Conservation (phyloP, 805 yeast species). For the Hemisphaericaspora nanyangensis region DNA sequence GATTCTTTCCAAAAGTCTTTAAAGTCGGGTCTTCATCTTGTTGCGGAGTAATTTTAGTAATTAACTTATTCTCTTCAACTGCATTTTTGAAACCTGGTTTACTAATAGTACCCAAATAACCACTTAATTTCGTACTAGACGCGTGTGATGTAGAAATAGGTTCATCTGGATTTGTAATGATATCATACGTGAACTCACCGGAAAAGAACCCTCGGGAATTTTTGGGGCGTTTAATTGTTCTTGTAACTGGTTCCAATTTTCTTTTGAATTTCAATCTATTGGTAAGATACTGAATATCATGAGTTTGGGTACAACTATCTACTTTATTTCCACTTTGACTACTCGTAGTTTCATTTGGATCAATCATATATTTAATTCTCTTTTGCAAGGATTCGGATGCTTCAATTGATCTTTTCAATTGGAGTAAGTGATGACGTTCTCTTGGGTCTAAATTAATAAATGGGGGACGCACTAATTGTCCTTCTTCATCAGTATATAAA, state of each 20-base stretch:
- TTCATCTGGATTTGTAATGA: constrained; percentile 4
- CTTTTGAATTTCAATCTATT: constrained; percentile 23
- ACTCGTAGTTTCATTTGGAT: constrained; percentile 34
- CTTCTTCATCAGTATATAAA: constrained; percentile 32
- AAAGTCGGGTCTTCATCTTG: constrained; percentile 9
- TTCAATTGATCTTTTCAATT: constrained; percentile 35
- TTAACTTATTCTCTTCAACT: background rate
- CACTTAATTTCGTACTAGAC: constrained; percentile 18
- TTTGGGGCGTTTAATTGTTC: constrained; percentile 13
- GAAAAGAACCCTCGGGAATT: constrained; percentile 24
- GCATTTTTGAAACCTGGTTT: constrained; percentile 25
- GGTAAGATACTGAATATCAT: constrained; percentile 25
- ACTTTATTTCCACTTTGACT: constrained; percentile 17
- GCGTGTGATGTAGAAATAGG: background rate
- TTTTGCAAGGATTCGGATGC: constrained; percentile 30
- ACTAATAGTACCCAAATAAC: constrained; percentile 31
- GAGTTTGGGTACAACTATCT: constrained; percentile 42
- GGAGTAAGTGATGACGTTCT: constrained; percentile 39
- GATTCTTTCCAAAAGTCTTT: constrained; percentile 9
- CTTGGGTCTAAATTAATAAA: constrained; percentile 41
- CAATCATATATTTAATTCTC: constrained; percentile 35
- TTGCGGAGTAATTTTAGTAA: background rate
- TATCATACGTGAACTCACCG: constrained; percentile 37
- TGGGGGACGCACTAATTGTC: constrained; percentile 40
- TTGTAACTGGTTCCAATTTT: constrained; percentile 1